These are phyloP conservation scores for Macrocybe gigantea DNA, from an alignment of 768 basidiomycete species.

Conservation along the genomic window DNA sequence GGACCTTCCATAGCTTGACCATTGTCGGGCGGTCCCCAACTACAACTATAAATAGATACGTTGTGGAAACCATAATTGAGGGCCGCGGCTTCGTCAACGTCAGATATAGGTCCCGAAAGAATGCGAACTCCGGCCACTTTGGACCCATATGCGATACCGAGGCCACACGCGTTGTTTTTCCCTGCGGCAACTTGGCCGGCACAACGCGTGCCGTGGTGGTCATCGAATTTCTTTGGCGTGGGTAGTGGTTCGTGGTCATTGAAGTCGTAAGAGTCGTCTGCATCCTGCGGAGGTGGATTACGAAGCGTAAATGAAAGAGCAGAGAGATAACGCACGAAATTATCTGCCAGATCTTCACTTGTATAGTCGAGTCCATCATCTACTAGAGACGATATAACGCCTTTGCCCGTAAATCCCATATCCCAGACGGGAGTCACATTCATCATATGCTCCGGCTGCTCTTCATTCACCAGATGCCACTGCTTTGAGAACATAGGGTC, in stretches of 20 bases:
- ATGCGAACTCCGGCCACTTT: slow-evolving; percentile 94
- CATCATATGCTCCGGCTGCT: slow-evolving; percentile 77
- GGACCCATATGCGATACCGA: slow-evolving; percentile 89
- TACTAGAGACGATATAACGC: slow-evolving; percentile 81
- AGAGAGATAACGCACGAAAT: slow-evolving; percentile 67
- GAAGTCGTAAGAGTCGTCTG: slow-evolving; percentile 89
- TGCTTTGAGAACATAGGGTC: slow-evolving; percentile 81
- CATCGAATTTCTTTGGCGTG: slow-evolving; percentile 81
- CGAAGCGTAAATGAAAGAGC: slow-evolving; percentile 2
- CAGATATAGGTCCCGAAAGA: slow-evolving; percentile 89
- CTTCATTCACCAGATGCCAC: slow-evolving; percentile 93
- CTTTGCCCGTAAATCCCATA: slow-evolving; percentile 82
- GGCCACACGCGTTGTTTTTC: slow-evolving; percentile 89
- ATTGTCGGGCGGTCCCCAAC: slow-evolving; percentile 97
- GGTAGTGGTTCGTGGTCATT: slow-evolving; percentile 90
- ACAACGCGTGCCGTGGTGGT: slow-evolving; percentile 96
- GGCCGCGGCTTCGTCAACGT: slow-evolving; percentile 91
- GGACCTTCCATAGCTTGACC: slow-evolving; percentile 94
- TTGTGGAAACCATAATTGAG: slow-evolving; percentile 93
- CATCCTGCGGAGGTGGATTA: slow-evolving; percentile 57
- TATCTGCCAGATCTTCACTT: slow-evolving; percentile 79
- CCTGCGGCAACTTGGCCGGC: slow-evolving; percentile 94
- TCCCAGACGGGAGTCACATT: slow-evolving; percentile 94
- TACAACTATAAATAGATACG: slow-evolving; percentile 91
- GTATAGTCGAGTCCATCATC: slow-evolving; percentile 95